These are phyloP conservation scores for Sphaerobolus stellatus DNA, from an alignment of 1,284 basidiomycete species.

Conservation along the genomic window DNA sequence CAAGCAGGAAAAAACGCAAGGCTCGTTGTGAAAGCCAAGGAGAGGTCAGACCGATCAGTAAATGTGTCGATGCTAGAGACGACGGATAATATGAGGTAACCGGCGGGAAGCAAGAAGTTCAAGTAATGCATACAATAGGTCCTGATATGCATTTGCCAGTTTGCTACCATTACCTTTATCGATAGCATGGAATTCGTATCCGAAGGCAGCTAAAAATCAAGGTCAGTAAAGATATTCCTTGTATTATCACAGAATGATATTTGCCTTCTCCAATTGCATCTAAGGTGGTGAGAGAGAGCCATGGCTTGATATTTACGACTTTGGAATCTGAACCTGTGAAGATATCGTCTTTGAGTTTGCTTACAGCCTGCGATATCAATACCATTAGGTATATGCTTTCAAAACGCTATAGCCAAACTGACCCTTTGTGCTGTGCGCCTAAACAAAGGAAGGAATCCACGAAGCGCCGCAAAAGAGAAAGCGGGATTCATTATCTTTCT, in stretches of 20 bases:
- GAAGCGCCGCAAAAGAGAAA: constrained; percentile 46
- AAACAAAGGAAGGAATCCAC: constrained; percentile 51
- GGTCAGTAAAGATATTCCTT: background rate
- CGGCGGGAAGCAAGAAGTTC: no score
- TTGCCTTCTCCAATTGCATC: constrained; percentile 30
- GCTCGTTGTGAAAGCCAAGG: no score
- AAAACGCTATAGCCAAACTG: constrained; percentile 19
- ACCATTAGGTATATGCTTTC: constrained; percentile 7
- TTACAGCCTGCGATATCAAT: background rate
- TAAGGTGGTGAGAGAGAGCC: constrained; percentile 32
- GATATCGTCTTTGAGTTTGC: constrained; percentile 12
- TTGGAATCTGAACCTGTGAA: constrained; percentile 39
- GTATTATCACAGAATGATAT: background rate
- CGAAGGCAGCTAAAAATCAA: constrained; percentile 30
- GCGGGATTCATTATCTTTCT: constrained; percentile 44
- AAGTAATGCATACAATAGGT: constrained; percentile 16
- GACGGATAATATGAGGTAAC: constrained; percentile 28
- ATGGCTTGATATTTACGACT: constrained; percentile 38
- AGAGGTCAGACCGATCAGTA: background rate
- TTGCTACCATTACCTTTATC: constrained; percentile 19
- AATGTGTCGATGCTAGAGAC: background rate
- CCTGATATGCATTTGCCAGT: constrained; percentile 15
- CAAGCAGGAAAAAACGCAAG: no score
- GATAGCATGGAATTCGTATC: constrained; percentile 33
- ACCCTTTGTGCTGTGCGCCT: constrained; percentile 46